phyloP scores from a whole-genome alignment of 768 basidiomycete species.

The Hericium alpestre region DNA sequence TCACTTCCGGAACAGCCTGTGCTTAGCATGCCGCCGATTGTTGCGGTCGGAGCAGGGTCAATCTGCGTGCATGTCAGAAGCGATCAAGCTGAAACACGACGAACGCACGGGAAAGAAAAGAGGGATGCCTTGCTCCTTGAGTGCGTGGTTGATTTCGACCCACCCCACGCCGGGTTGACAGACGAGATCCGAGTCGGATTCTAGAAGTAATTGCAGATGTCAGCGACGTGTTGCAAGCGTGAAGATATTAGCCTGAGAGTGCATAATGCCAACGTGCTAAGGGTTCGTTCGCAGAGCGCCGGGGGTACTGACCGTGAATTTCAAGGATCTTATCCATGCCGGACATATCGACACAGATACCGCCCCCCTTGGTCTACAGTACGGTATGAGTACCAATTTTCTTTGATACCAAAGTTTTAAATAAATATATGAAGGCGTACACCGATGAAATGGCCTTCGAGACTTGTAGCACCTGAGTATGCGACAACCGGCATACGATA shows the following conservation, averaged over 20 bases:
- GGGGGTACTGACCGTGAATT: constrained; percentile 47
- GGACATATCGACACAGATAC: constrained; percentile 74
- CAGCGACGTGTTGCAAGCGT: no score
- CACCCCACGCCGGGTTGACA: constrained; percentile 67
- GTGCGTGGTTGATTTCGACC: constrained; percentile 60
- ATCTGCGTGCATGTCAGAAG: constrained; percentile 23
- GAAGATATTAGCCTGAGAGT: no score
- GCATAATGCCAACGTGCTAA: no score
- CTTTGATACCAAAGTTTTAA: neutral
- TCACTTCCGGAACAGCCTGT: constrained; percentile 81
- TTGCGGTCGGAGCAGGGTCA: constrained; percentile 70
- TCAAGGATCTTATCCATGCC: constrained; percentile 70
- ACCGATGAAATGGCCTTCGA: constrained; percentile 68
- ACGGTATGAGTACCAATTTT: neutral
- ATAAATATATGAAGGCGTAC: constrained; percentile 27
- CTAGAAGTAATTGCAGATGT: constrained; percentile 22
- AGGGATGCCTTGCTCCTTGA: constrained; percentile 63
- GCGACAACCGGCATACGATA: constrained; percentile 70
- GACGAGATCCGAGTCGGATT: constrained; percentile 60
- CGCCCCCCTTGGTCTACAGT: constrained; percentile 27
- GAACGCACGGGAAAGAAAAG: constrained; percentile 70
- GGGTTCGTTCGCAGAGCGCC: no score
- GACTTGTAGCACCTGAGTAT: constrained; percentile 71
- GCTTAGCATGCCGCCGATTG: constrained; percentile 78
- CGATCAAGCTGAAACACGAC: neutral